Evolutionary conservation across 2,329 filamentous ascomycete species (phyloP).

Genomic region (Elsinoe australis): DNA sequence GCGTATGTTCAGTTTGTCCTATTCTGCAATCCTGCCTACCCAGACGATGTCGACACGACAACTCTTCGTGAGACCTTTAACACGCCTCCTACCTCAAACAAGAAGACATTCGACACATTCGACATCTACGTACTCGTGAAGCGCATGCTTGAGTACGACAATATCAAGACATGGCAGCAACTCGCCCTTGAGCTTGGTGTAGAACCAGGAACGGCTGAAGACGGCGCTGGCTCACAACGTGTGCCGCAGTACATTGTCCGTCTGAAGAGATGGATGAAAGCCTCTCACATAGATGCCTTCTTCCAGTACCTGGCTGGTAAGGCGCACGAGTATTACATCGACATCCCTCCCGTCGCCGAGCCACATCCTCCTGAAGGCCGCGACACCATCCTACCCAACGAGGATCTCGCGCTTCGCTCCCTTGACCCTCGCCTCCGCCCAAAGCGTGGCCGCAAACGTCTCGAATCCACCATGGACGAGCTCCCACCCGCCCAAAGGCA

Average conservation of each 20-base stretch:
- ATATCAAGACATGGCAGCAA: conserved; percentile 90
- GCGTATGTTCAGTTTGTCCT: conserved; percentile 80
- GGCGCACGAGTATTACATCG: conserved; percentile 68
- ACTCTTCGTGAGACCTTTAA: conserved; percentile 69
- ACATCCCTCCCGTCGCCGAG: conserved; percentile 59
- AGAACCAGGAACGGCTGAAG: conserved; percentile 70
- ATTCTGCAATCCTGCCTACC: conserved; percentile 79
- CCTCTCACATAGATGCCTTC: conserved; percentile 90
- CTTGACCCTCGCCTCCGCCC: conserved; percentile 67
- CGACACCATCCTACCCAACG: conserved; percentile 76
- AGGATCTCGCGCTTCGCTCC: conserved; percentile 80
- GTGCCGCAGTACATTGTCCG: conserved; percentile 91
- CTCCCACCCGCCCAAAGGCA: conserved; percentile 22
- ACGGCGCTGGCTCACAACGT: conserved; percentile 75
- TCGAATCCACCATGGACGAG: conserved; percentile 21
- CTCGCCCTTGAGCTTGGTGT: conserved; percentile 81
- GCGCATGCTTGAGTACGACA: conserved; percentile 64
- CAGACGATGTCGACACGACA: conserved; percentile 59
- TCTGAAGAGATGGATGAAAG: conserved; percentile 94
- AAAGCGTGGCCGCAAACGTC: conserved; percentile 50
- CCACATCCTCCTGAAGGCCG: conserved; percentile 58
- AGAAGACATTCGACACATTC: conserved; percentile 75
- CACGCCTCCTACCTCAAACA: conserved; percentile 75
- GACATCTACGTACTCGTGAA: conserved; percentile 69
- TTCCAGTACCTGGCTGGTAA: conserved; percentile 82